Conservation (phyloP, 371 early-diverging fungal species). For the Syncephalastrum contaminatum region DNA sequence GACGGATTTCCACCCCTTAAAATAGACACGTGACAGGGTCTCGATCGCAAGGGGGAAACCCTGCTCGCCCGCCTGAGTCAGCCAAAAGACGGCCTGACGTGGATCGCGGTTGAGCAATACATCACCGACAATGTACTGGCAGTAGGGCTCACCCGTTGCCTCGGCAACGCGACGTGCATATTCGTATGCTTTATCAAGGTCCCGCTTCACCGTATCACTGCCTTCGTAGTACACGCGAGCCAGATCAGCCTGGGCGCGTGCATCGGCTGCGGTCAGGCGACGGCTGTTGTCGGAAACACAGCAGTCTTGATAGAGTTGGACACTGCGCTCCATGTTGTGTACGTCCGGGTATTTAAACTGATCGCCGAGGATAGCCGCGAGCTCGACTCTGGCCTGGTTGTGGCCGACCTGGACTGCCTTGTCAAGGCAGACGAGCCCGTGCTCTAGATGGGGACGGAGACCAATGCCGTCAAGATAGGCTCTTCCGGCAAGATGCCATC, state of each 20-base stretch:
- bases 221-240: conserved; percentile 49
- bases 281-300: conserved; percentile 7
- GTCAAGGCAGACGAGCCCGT: conserved; percentile 26
- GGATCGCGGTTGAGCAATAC: conserved; percentile 32
- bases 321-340: conserved; percentile 35
- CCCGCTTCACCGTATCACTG: conserved; percentile 26
- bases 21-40: conserved; percentile 35
- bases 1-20: conserved; percentile 32
- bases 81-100: conserved; percentile 44
- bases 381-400: conserved; percentile 33
- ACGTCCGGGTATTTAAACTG: conserved; percentile 38
- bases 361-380: conserved; percentile 41
- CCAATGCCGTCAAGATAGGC: conserved; percentile 40
- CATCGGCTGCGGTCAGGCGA: conserved; percentile 22
- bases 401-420: conserved; percentile 32
- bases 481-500: conserved; percentile 30
- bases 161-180: conserved; percentile 46
- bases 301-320: conserved; percentile 31
- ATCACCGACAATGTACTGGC: conserved; percentile 52
- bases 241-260: conserved; percentile 38
- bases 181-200: conserved; percentile 41
- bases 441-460: conserved; percentile 21
- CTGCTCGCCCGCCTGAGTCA: conserved; percentile 45
- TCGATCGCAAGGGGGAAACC: conserved; percentile 49
- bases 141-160: conserved; percentile 41